Conservation (phyloP, 371 early-diverging fungal genomes). For the Mucor mucedo region DNA sequence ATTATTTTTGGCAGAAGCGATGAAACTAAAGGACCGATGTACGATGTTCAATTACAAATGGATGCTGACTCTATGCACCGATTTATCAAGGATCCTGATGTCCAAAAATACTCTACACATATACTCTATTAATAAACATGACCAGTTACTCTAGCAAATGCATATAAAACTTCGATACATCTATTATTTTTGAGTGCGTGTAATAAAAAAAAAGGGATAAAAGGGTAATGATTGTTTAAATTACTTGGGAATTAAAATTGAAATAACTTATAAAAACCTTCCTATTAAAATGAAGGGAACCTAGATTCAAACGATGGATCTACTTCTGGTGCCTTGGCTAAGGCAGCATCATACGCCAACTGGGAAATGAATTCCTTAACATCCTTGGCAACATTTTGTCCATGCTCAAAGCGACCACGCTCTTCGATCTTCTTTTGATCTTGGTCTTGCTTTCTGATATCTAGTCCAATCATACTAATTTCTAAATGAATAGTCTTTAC, state of each 20-base stretch:
- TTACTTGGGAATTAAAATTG: neutral
- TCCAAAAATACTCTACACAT: conserved; percentile 37
- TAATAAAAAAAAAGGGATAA: neutral
- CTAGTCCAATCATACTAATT: conserved; percentile 51
- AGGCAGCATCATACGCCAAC: conserved; percentile 40
- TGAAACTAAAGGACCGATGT: conserved; percentile 31
- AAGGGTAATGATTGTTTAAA: neutral
- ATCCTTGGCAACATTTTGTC: conserved; percentile 45
- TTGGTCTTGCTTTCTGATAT: conserved; percentile 48
- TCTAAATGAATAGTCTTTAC: conserved; percentile 48
- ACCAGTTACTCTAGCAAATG: neutral
- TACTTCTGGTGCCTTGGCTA: conserved; percentile 53
- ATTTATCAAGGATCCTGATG: conserved; percentile 44
- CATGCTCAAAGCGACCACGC: conserved; percentile 46
- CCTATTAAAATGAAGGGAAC: conserved; percentile 46
- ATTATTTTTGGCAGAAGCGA: conserved; percentile 41
- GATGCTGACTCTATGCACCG: conserved; percentile 41
- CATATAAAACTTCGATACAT: too few species aligned
- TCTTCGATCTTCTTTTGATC: conserved; percentile 54
- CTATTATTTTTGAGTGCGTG: too few species aligned
- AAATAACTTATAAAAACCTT: conserved; percentile 5
- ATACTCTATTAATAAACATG: conserved; percentile 26
- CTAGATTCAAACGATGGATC: conserved; percentile 55
- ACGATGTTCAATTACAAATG: conserved; percentile 50
- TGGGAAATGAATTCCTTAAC: conserved; percentile 48